Percentiles rank a stretch among this genome's conserved stretches.
Evolutionary conservation across 768 basidiomycete genomes (phyloP).

Genomic region (Termitomyces sp.): DNA sequence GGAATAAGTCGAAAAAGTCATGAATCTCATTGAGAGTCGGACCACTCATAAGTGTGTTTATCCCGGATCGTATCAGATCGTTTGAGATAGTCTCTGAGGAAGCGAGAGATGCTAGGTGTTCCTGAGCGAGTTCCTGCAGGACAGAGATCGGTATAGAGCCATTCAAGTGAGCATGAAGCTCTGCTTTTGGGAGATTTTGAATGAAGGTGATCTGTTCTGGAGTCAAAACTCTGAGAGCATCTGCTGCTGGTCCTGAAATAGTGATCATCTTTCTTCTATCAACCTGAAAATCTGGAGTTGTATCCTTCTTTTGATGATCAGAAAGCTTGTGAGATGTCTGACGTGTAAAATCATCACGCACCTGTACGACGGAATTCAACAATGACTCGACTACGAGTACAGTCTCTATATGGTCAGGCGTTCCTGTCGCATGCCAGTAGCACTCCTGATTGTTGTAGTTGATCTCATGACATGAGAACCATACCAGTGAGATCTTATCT

Average conservation of each 20-base stretch:
- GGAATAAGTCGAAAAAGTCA: slow-evolving; percentile 74
- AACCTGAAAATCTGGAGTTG: not conserved
- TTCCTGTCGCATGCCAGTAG: not conserved
- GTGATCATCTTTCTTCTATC: not conserved
- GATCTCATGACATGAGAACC: too few species aligned
- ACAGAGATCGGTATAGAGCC: slow-evolving; percentile 71
- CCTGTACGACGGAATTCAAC: not conserved
- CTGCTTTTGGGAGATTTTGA: slow-evolving; percentile 66
- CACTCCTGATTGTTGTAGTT: not conserved
- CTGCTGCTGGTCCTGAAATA: slow-evolving; percentile 38
- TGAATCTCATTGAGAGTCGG: slow-evolving; percentile 45
- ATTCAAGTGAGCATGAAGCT: slow-evolving; percentile 83
- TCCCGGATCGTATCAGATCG: slow-evolving; percentile 23
- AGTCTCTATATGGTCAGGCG: not conserved
- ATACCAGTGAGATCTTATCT: not conserved
- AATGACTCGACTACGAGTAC: not conserved
- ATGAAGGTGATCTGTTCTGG: slow-evolving; percentile 53
- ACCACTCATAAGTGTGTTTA: slow-evolving; percentile 37
- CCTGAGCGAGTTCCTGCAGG: slow-evolving; percentile 56
- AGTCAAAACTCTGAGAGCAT: slow-evolving; percentile 50
- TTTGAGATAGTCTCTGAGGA: slow-evolving; percentile 11
- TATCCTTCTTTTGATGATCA: not conserved
- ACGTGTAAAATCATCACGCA: not conserved
- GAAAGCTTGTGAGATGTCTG: not conserved
- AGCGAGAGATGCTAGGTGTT: slow-evolving; percentile 21